Conservation (phyloP, 495 filamentous ascomycete species). For the Lineolata rhizophorae region DNA sequence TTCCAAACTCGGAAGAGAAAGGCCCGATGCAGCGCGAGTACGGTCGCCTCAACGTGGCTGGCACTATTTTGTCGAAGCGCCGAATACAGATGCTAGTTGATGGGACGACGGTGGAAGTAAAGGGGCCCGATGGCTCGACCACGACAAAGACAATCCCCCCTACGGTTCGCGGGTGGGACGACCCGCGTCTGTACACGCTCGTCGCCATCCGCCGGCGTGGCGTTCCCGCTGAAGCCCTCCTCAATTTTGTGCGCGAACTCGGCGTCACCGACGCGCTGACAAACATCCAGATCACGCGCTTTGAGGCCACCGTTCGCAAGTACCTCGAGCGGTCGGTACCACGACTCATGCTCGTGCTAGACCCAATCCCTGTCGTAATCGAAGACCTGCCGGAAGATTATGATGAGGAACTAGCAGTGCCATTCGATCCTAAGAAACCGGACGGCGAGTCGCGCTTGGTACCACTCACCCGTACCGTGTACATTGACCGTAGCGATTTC, state of each 20-base stretch:
- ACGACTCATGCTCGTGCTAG: constrained; percentile 58
- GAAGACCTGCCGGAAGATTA: constrained; percentile 52
- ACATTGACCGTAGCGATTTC: constrained; percentile 88
- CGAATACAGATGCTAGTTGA: constrained; percentile 56
- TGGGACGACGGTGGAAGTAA: constrained; percentile 18
- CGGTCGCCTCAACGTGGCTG: constrained; percentile 58
- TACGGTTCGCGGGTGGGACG: constrained; percentile 61
- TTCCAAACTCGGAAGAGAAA: constrained; percentile 15
- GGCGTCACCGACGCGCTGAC: constrained; percentile 60
- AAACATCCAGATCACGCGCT: constrained; percentile 48
- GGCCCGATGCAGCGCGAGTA: constrained; percentile 69
- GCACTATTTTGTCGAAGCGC: constrained; percentile 67
- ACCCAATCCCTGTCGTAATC: constrained; percentile 48
- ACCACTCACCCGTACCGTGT: constrained; percentile 66
- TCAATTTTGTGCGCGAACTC: constrained; percentile 71
- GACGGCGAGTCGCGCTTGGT: constrained; percentile 28
- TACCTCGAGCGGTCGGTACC: constrained; percentile 74
- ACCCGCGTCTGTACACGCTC: constrained; percentile 76
- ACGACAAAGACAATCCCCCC: constrained; percentile 13
- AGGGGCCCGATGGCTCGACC: constrained; percentile 10
- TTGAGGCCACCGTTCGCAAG: constrained; percentile 57
- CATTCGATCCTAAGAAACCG: constrained; percentile 56
- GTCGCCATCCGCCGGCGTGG: constrained; percentile 64
- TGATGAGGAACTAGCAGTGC: constrained; percentile 35
- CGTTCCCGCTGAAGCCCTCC: constrained; percentile 67